Evolutionary conservation across 139 green algal genomes (phyloP), one percentile per base, ranked within the genome.

Genomic region (Nannochloris sp.): DNA sequence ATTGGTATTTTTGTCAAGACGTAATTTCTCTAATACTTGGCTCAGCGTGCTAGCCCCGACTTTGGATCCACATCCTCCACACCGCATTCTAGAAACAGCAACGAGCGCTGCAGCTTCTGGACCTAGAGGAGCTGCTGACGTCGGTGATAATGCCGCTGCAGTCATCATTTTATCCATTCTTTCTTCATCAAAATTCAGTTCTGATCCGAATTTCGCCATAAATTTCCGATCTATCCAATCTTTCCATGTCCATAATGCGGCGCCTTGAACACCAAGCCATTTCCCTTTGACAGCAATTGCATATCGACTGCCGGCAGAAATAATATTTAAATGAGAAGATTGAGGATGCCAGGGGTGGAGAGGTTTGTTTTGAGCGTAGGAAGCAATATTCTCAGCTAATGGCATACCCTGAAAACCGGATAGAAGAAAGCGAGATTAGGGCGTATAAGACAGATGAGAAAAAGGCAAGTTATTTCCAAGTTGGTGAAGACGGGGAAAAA

Each of bases 61-160:
- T 78, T 97, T 97, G 29, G 83, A 74, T 5, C 88, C 91, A 67
- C 91, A 97, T n/a, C 91, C 91, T 10, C 80, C 87, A 68, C 91
- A 97, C 4, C 89, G 77, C 89, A 97, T 97, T 31, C 76, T 77
- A 39, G 73, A 68, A 15, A 74, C 70, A 9, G 76, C 74, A 23
- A 79, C 35, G 62, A 75, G 48, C 3, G 44, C 68, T 3, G 83
- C 33, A 3, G 79, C 82, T 29, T 85, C 75, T 10, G 55, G 12
- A 2, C 75, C 81, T 12, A 82, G 64, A 29, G 77, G 79, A 15
- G 35, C 32, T 9, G 61, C 74, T n/a, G n/a, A n/a, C n/a, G n/a
- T 15, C 70, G 69, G 12, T 29, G 59, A 24, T 37, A 60, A 27
- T 38, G 70, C 30, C 15, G 54, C 19, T 31, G 58, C 35, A 46